Conservation (phyloP, 805 yeast species). For the Pachysolen tannophilus region DNA sequence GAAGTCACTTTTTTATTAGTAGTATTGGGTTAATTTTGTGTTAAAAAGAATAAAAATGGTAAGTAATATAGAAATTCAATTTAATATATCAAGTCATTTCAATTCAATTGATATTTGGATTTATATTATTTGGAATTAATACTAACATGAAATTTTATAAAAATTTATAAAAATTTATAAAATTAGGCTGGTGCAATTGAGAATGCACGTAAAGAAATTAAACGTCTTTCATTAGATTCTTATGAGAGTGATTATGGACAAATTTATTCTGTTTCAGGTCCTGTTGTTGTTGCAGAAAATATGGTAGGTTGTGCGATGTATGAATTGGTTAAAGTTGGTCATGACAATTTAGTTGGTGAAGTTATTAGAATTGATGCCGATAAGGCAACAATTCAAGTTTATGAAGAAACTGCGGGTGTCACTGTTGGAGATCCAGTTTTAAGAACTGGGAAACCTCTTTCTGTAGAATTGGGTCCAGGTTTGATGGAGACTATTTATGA, state of each 20-base stretch:
- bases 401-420: conserved; percentile 99
- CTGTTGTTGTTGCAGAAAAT: conserved; percentile 95
- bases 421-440: conserved; percentile 98
- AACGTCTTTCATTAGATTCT: conserved; percentile 68
- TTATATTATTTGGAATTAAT: background rate
- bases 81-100: background rate
- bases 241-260: conserved; percentile 78
- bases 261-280: conserved; percentile 95
- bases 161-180: background rate
- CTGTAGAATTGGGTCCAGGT: conserved; percentile 99
- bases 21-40: no score
- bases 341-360: conserved; percentile 94
- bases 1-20: no score
- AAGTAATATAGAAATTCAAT: no score
- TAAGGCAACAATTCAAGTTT: conserved; percentile 97
- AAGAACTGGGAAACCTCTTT: conserved; percentile 97
- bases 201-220: conserved; percentile 90
- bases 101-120: background rate
- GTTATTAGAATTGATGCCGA: conserved; percentile 95
- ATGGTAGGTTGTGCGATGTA: conserved; percentile 99
- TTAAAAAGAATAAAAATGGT: no score
- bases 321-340: conserved; percentile 97
- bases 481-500: conserved; percentile 98
- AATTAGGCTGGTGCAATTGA: conserved; percentile 90
- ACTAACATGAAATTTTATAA: background rate